Conservation (phyloP, 2,329 filamentous ascomycete genomes). For the Scytalidium lignicola region DNA sequence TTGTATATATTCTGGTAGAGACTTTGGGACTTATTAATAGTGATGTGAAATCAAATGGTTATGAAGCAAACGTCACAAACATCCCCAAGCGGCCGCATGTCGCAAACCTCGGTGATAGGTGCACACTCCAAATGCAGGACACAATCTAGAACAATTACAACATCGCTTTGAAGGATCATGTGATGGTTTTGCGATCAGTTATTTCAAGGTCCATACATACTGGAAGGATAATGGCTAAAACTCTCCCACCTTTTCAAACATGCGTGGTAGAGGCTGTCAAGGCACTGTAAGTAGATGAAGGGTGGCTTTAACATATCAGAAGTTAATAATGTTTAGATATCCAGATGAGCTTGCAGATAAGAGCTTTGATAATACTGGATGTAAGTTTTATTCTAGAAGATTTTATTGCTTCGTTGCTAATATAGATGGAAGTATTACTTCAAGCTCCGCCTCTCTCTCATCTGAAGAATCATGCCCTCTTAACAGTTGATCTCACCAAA, state of each 20-base stretch:
- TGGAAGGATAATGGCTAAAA: conserved; percentile 17
- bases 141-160: not conserved
- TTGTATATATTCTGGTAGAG: not conserved
- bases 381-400: conserved; percentile 29
- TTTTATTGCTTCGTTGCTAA: conserved; percentile 5
- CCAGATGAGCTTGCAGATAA: conserved; percentile 84
- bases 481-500: conserved; percentile 87
- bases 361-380: conserved; percentile 93
- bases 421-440: conserved; percentile 49
- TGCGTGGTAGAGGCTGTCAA: conserved; percentile 75
- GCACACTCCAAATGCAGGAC: not conserved
- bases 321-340: conserved; percentile 54
- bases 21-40: conserved; percentile 1
- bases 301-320: not conserved
- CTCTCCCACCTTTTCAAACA: conserved; percentile 43
- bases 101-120: not conserved
- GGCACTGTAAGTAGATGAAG: conserved; percentile 57
- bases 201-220: conserved; percentile 7
- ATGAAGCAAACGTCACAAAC: not conserved
- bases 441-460: conserved; percentile 57
- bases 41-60: conserved; percentile 12
- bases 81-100: conserved; percentile 8
- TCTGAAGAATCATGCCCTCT: conserved; percentile 63
- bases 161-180: not conserved
- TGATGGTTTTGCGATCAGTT: not conserved